Evolutionary conservation across 208 protist genomes (phyloP).

Genomic region (Sergeia podlipaevii): DNA sequence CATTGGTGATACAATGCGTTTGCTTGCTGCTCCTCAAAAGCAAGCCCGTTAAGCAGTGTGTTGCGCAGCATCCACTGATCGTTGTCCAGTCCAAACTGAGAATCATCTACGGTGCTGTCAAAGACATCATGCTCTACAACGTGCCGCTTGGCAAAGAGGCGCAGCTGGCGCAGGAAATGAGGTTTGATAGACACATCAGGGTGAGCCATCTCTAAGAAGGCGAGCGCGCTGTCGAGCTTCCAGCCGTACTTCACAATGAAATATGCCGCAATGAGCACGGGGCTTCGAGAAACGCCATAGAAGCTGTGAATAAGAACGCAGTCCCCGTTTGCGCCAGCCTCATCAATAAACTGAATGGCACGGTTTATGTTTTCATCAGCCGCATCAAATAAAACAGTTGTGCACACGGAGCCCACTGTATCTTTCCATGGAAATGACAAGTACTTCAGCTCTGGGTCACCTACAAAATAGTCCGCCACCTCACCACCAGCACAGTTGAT

Average conservation of each 20-base stretch:
- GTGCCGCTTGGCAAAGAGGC: constrained; percentile 81
- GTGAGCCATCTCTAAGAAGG: constrained; percentile 86
- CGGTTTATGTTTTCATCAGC: constrained; percentile 78
- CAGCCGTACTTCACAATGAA: constrained; percentile 92
- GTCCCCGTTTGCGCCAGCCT: constrained; percentile 71
- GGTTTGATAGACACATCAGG: constrained; percentile 87
- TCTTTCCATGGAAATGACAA: constrained; percentile 92
- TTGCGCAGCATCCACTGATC: constrained; percentile 93
- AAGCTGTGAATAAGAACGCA: constrained; percentile 90
- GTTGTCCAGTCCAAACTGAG: constrained; percentile 82
- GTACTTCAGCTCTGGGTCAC: constrained; percentile 77
- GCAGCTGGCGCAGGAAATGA: constrained; percentile 89
- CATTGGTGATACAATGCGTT: constrained; percentile 70
- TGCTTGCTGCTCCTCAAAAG: constrained; percentile 58
- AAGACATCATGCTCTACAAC: constrained; percentile 82
- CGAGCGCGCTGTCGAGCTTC: constrained; percentile 83
- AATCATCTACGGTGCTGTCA: constrained; percentile 73
- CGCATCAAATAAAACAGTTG: constrained; percentile 81
- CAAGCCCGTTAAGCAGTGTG: constrained; percentile 83
- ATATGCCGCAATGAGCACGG: constrained; percentile 83
- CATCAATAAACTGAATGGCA: constrained; percentile 80
- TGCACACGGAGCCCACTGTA: constrained; percentile 57
- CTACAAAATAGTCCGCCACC: constrained; percentile 71
- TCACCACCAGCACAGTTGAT: constrained; percentile 91
- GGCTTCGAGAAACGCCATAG: constrained; percentile 76